Percentiles rank a stretch among this genome's conserved stretches.
Conservation (phyloP, 108 stramenopile species). For the Craspedostauros australis region DNA sequence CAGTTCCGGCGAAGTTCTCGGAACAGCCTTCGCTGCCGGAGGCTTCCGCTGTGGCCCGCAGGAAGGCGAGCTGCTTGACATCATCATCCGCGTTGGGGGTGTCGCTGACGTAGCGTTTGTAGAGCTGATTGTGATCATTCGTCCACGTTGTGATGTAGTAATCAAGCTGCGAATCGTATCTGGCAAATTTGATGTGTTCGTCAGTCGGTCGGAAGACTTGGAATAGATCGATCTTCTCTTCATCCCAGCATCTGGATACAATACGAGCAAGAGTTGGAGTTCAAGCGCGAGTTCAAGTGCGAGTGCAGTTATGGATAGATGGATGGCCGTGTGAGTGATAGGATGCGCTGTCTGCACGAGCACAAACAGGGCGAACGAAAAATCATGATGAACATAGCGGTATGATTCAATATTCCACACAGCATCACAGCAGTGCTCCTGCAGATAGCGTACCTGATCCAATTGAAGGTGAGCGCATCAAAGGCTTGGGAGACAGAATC, state of each 20-base stretch:
- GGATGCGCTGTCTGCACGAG: too few species aligned
- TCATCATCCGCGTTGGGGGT: not conserved
- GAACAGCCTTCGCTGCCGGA: constrained; percentile 25
- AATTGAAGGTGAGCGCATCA: constrained; percentile 25
- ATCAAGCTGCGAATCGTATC: constrained; percentile 5
- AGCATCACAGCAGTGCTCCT: not conserved
- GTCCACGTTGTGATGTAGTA: constrained; percentile 14
- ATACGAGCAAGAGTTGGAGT: not conserved
- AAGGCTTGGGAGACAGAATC: too few species aligned
- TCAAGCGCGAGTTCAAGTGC: not conserved
- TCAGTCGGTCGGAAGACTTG: constrained; percentile 4
- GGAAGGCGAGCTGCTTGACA: not conserved
- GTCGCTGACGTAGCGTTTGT: constrained; percentile 3
- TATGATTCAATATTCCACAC: too few species aligned
- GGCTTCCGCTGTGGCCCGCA: constrained; percentile 16
- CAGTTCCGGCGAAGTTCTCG: constrained; percentile 10
- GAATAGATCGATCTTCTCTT: not conserved
- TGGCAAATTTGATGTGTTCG: not conserved
- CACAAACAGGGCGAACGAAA: too few species aligned
- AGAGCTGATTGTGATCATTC: constrained; percentile 7
- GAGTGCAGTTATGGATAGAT: too few species aligned
- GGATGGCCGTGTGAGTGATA: too few species aligned
- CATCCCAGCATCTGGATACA: not conserved
- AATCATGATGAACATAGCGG: too few species aligned
- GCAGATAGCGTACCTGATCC: constrained; percentile 28